phyloP scores from a whole-genome alignment of 768 basidiomycete species.

The Rhodotorula diobovata region DNA sequence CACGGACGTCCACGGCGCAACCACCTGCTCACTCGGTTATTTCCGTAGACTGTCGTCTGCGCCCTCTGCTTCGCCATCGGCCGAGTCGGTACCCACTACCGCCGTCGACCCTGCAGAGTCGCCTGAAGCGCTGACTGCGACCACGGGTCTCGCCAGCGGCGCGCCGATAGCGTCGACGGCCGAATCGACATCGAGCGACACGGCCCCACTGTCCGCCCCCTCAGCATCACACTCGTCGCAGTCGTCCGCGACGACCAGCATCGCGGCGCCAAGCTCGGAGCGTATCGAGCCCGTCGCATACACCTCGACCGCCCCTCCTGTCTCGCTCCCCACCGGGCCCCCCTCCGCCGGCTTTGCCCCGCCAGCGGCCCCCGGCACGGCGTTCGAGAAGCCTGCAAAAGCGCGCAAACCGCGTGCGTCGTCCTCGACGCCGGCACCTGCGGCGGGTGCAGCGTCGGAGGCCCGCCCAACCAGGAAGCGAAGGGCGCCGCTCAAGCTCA shows the following conservation, averaged over 20 bases:
- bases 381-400: background rate
- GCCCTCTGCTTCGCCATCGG: background rate
- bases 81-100: too few relatives aligned
- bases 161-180: too few relatives aligned
- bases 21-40: background rate
- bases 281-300: background rate
- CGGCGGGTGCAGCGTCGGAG: background rate
- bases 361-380: background rate
- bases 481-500: background rate
- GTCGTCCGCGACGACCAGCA: background rate
- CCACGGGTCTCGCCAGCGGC: too few relatives aligned
- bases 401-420: background rate
- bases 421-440: too few relatives aligned
- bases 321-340: background rate
- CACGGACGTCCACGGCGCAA: background rate
- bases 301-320: background rate
- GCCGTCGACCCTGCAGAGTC: too few relatives aligned
- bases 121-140: too few relatives aligned
- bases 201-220: too few relatives aligned
- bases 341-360: conserved; percentile 2
- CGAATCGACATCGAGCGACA: too few relatives aligned
- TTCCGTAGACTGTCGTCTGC: background rate
- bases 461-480: conserved; percentile 6
- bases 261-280: too few relatives aligned
- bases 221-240: too few relatives aligned